Base-by-base conservation (phyloP, 176 grass and related monocot genomes). In the Microstegium vimineum region DNA sequence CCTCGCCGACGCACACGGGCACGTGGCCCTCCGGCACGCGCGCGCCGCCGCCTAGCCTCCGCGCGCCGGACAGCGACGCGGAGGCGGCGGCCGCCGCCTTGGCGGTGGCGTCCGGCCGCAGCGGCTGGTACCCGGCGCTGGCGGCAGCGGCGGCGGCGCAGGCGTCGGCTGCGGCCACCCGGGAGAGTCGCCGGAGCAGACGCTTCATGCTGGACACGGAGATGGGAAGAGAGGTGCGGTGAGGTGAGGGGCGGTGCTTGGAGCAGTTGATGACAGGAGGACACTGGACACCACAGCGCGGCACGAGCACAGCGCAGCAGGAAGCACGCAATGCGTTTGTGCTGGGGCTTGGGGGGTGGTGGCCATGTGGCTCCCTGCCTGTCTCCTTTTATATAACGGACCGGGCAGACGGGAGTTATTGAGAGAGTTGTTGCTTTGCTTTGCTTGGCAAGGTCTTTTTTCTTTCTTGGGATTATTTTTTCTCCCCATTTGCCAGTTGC, bases 1-100 rank as follows among this genome's bases (percentile, higher is more conserved):
- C 95, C 74, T 98, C 95, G 47, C 95, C 95, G 16, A 98, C 90
- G 84, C 84, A 94, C 3, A 98, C 86, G 0, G 95, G 95, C 18
- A 95, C 95, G 61, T 95, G 92, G 4, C 95, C 92, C 54, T 87
- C 93, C 1, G 88, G 84, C n/a, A 85, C 81, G 2, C 83, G 80
- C 5, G 47, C 27, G 10, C 78, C 67, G 5, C 46, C 36, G 2
- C 79, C 52, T 10, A 76, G 83, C 22, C 69, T 52, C 9, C 80
- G 49, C 37, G 81, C 45, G 28, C 86, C 69, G 64, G 73, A 57
- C 45, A 59, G 56, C 15, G n/a, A n/a, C n/a, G n/a, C n/a, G n/a
- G n/a, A n/a, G n/a, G n/a, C n/a, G n/a, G n/a, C n/a, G n/a, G 82
- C 5, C 0, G 52, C 2, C 1, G 34, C 12, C n/a, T n/a, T n/a